Evolutionary conservation across 441 rosid species (phyloP), one percentile per base, ranked within the genome.

Genomic region (Adansonia rubrostipa): DNA sequence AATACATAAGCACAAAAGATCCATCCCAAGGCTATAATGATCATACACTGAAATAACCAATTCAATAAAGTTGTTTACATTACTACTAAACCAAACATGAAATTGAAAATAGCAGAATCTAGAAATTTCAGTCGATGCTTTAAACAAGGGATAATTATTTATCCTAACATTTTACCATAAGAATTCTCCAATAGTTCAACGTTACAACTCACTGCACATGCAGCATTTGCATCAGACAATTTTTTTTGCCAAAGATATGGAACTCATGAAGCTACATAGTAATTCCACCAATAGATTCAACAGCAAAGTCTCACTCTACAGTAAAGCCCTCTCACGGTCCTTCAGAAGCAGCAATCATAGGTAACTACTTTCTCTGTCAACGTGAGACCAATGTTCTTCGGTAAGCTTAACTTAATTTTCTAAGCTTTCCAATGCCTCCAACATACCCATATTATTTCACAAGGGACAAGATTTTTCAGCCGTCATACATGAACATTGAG

Each of bases 151-250:
- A 56, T 36, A 36, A 53, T 36, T 9, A 17, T n/a, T 54, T 54
- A 56, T 36, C 50, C 71, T 17, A 72, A 40, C 50, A 72, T n/a
- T 56, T 56, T 72, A n/a, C 28, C 44, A 17, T 10, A 51, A 14
- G 20, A 44, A 9, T 33, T 51, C 42, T 70, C 20, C 45, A 50
- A 22, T 20, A 47, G 14, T 5, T 5, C 57, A 47, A 20, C 20
- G 19, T 47, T 68, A 47, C n/a, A 45, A 47, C 28, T 51, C 1
- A 24, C 73, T 47, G 48, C 6, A 13, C 57, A 48, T 2, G 57
- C 6, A 28, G 44, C 67, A 28, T 20, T 9, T 11, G 57, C 19
- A 69, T 48, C 28, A n/a, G 6, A 62, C 48, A 20, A 66, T 13
- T 47, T 69, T 68, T 69, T 48, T n/a, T 33, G 4, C 56, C 54